Evolutionary conservation across 495 filamentous ascomycete species (phyloP).

Genomic region (Xylaria acuta): DNA sequence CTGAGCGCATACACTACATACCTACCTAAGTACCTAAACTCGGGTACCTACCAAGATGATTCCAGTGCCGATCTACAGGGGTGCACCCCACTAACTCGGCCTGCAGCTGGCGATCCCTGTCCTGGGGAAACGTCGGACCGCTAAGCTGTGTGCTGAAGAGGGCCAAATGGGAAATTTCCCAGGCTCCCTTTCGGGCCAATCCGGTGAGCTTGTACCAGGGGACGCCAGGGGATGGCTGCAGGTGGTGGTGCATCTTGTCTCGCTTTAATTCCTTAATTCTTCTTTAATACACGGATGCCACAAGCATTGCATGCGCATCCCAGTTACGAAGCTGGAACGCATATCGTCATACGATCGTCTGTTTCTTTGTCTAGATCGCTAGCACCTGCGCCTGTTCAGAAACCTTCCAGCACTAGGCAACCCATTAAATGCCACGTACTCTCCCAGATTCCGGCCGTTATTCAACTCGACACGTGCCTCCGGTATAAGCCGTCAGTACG

Average conservation of each 20-base stretch:
- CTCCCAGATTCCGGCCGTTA: neutral
- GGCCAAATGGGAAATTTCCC: constrained; percentile 8
- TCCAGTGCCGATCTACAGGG: neutral
- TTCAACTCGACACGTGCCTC: constrained; percentile 15
- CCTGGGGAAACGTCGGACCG: constrained; percentile 42
- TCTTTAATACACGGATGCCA: constrained; percentile 25
- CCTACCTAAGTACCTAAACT: neutral
- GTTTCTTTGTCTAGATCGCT: constrained; percentile 6
- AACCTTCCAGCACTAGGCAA: neutral
- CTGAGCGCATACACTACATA: neutral
- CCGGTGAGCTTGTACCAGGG: constrained; percentile 33
- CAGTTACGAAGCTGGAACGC: constrained; percentile 20
- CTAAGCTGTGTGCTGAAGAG: constrained; percentile 11
- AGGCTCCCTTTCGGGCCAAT: constrained; percentile 18
- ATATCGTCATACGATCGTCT: constrained; percentile 8
- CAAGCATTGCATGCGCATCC: constrained; percentile 22
- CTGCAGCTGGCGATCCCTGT: neutral
- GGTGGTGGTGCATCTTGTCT: constrained; percentile 23
- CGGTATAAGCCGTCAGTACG: constrained; percentile 24
- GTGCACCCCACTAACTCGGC: neutral
- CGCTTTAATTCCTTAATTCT: constrained; percentile 23
- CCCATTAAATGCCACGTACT: constrained; percentile 15
- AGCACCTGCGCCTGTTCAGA: neutral
- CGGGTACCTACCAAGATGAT: neutral
- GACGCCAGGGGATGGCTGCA: constrained; percentile 31